Evolutionary conservation across 352 stramenopile genomes (phyloP), one percentile per base, ranked within the genome.

Genomic region (Phytophthora pini): DNA sequence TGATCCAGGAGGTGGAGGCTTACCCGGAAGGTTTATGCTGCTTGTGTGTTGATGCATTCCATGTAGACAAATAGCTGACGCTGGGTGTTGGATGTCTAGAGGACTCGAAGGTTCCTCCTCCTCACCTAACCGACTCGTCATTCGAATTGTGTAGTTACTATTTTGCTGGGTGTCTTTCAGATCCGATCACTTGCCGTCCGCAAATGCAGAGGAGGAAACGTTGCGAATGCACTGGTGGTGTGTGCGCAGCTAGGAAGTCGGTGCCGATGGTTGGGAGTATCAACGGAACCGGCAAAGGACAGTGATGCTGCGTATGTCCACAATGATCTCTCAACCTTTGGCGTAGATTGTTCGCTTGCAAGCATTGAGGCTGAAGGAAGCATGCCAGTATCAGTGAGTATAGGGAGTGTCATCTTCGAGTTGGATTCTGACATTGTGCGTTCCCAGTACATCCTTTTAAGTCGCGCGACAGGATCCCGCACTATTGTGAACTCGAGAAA

Each of bases 121-220:
- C 31, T 6, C 11, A 9, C 3, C 3, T 13, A 36, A 36, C 12
- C 8, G 31, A 13, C 8, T 3, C 11, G 31, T 3, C 9, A 13
- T 36, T 12, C 3, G 3, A 13, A 36, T 36, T 13, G 31, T 4
- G 31, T 36, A 12, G 1, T 36, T 13, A 36, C 7, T 36, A 36
- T 36, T 36, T 36, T 13, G 9, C 5, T 26, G 32, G 5, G 15
- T n/a, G 27, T 44, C 10, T 36, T 36, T 22, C 47, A 91, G 80
- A 80, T 78, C 10, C 77, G 82, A 43, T 77, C 82, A 20, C 52
- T 88, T 0, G 45, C 67, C 22, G 77, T 50, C 36, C 66, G 76
- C 13, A 89, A 88, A 32, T 80, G 75, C 56, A 90, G 83, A 65
- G 83, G 83, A 31, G 83, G 83, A 36, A 92, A 92, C 49, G 80